Evolutionary conservation across 1,284 basidiomycete genomes (phyloP).

Genomic region (Volvariella surrecta): DNA sequence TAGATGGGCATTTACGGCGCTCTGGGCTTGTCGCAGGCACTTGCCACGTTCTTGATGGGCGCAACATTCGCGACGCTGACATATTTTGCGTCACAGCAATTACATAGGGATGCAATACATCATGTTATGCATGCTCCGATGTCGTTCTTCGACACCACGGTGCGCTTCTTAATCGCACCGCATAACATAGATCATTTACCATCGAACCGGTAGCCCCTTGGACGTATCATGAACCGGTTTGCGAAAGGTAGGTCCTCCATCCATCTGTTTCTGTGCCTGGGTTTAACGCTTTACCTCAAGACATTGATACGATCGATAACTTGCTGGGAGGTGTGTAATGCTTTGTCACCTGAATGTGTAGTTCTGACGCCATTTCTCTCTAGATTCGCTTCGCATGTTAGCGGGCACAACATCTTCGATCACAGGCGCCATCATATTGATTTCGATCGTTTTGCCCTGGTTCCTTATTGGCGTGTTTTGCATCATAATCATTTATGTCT

Average conservation of each 20-base stretch:
- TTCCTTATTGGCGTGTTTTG: constrained; percentile 70
- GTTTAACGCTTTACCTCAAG: constrained; percentile 24
- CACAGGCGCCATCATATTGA: constrained; percentile 69
- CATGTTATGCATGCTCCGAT: constrained; percentile 32
- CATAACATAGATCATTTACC: background rate
- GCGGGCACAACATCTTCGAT: constrained; percentile 57
- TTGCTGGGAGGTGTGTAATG: constrained; percentile 37
- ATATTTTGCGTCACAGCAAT: constrained; percentile 48
- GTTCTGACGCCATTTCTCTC: background rate
- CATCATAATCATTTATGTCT: constrained; percentile 50
- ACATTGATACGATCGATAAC: constrained; percentile 87
- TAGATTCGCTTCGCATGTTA: constrained; percentile 74
- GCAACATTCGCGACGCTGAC: constrained; percentile 44
- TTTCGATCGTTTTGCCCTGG: constrained; percentile 76
- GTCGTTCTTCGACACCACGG: constrained; percentile 79
- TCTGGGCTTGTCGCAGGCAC: constrained; percentile 30
- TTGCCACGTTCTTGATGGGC: constrained; percentile 49
- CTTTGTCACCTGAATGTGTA: background rate
- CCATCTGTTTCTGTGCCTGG: background rate
- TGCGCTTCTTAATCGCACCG: constrained; percentile 15
- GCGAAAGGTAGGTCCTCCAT: constrained; percentile 32
- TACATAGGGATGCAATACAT: constrained; percentile 24
- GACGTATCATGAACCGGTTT: constrained; percentile 73
- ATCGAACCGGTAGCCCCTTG: constrained; percentile 43
- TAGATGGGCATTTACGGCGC: constrained; percentile 65